These are phyloP conservation scores for Russula virescens DNA, from an alignment of 768 basidiomycete species.

Conservation along the genomic window DNA sequence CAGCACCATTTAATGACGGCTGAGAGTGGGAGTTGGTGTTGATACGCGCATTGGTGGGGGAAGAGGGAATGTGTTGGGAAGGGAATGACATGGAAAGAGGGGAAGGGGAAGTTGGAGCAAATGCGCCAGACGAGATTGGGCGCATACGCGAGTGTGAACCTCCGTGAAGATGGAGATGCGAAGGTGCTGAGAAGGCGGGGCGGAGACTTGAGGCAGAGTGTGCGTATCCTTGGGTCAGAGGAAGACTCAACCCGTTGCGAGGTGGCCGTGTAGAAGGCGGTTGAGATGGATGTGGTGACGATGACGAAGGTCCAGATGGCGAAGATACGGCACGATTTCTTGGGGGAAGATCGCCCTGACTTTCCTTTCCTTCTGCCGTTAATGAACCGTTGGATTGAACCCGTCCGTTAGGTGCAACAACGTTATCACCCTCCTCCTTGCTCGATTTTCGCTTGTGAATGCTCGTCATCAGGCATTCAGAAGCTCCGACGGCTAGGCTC, in stretches of 20 bases:
- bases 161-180: constrained; percentile 22
- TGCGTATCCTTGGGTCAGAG: constrained; percentile 33
- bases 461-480: constrained; percentile 10
- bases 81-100: constrained; percentile 43
- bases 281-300: constrained; percentile 27
- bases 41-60: constrained; percentile 10
- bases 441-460: constrained; percentile 37
- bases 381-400: constrained; percentile 11
- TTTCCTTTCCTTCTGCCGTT: background rate
- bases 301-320: constrained; percentile 17
- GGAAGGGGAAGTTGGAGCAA: constrained; percentile 45
- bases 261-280: constrained; percentile 26
- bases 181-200: constrained; percentile 29
- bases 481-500: background rate
- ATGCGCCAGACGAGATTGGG: constrained; percentile 45
- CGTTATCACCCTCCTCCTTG: constrained; percentile 32
- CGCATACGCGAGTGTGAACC: constrained; percentile 39
- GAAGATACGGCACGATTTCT: constrained; percentile 21
- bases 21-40: constrained; percentile 20
- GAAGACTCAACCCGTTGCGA: constrained; percentile 35
- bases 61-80: constrained; percentile 27
- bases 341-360: constrained; percentile 5
- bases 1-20: constrained; percentile 1
- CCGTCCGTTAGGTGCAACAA: constrained; percentile 19
- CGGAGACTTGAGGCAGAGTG: constrained; percentile 29